A percentile compares a stretch with the other conserved stretches of the same genome.
Conservation (phyloP, 2,329 filamentous ascomycete species). For the Amphichorda felina region DNA sequence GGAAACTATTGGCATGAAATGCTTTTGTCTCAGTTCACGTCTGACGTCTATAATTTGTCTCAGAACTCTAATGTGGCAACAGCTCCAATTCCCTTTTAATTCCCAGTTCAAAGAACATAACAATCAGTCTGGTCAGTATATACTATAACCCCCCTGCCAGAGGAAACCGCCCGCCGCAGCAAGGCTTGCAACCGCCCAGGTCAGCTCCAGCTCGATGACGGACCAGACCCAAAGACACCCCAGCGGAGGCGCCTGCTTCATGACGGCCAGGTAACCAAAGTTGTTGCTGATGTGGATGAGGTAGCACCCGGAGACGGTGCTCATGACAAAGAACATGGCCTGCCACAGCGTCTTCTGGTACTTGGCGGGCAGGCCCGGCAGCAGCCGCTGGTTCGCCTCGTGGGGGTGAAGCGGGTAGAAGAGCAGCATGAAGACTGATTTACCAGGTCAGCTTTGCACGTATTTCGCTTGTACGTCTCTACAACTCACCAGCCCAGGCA, state of each 20-base stretch:
- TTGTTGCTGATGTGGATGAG: conserved; percentile 73
- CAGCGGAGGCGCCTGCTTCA: conserved; percentile 84
- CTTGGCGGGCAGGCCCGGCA: conserved; percentile 35
- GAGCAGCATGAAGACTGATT: conserved; percentile 40
- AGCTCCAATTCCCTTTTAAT: too few relatives aligned
- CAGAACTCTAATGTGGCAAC: too few relatives aligned
- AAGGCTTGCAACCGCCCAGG: conserved; percentile 48
- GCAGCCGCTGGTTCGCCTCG: conserved; percentile 26
- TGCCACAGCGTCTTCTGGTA: conserved; percentile 40
- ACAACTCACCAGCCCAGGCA: conserved; percentile 39
- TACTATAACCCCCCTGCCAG: conserved; percentile 35
- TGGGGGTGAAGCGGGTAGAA: conserved; percentile 47
- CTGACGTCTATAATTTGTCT: too few relatives aligned
- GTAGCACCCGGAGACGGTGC: conserved; percentile 58
- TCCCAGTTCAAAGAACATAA: too few relatives aligned
- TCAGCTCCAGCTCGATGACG: conserved; percentile 71
- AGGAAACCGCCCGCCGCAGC: conserved; percentile 30
- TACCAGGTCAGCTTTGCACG: too few relatives aligned
- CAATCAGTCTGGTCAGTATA: too few relatives aligned
- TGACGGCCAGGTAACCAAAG: conserved; percentile 71
- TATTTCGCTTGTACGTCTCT: too few relatives aligned
- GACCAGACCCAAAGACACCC: conserved; percentile 91
- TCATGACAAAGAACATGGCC: conserved; percentile 49
- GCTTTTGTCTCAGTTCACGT: too few relatives aligned
- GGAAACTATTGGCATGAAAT: too few relatives aligned